Conservation (phyloP, 106 monocot species). For the Dendrobium catenatum region DNA sequence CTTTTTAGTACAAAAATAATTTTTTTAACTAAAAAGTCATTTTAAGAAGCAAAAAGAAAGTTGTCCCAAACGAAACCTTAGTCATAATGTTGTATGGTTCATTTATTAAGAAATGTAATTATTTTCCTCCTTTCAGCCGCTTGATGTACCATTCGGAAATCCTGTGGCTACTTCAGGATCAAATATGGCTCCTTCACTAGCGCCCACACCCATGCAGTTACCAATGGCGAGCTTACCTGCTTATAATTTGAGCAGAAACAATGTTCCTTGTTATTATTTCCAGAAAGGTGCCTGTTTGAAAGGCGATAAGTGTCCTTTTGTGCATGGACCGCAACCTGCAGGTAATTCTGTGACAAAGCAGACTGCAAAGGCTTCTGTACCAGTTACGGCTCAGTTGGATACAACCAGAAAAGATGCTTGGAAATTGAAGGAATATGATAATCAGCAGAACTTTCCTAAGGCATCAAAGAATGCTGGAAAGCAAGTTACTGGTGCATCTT, state of each 20-base stretch:
- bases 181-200: conserved; percentile 5
- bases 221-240: conserved; percentile 14
- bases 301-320: conserved; percentile 48
- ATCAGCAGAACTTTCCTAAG: conserved; percentile 17
- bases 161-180: conserved; percentile 21
- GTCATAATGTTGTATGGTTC: background rate
- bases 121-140: conserved; percentile 49
- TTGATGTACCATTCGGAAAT: conserved; percentile 42
- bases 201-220: conserved; percentile 7
- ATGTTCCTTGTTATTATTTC: conserved; percentile 53
- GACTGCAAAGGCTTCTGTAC: conserved; percentile 17
- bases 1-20: too few relatives aligned
- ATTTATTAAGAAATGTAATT: background rate
- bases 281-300: conserved; percentile 53
- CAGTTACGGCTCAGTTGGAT: conserved; percentile 4
- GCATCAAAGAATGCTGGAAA: conserved; percentile 1
- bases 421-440: conserved; percentile 11
- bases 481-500: background rate
- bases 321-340: conserved; percentile 27
- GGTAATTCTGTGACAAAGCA: conserved; percentile 6
- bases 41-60: too few relatives aligned
- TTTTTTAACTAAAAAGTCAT: too few relatives aligned
- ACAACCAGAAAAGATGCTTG: conserved; percentile 29
- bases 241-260: conserved; percentile 30
- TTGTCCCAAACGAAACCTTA: too few relatives aligned